phyloP scores from a whole-genome alignment of 2,329 filamentous ascomycete species.

The Colletotrichum falcatum region DNA sequence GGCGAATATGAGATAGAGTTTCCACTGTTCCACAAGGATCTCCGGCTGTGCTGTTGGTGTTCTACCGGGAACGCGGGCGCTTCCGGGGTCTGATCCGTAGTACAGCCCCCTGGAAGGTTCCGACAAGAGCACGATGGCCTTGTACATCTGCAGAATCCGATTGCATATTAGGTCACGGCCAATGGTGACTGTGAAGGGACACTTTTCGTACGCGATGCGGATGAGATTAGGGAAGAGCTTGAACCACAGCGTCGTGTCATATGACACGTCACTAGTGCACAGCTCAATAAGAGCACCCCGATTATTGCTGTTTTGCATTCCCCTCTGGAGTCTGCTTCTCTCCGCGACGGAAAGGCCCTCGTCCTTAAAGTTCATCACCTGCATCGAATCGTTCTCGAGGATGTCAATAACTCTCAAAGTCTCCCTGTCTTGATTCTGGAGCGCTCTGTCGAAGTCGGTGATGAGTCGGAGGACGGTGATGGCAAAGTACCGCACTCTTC shows the following conservation, averaged over 20 bases:
- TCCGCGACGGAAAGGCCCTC: constrained; percentile 93
- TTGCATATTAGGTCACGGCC: constrained; percentile 94
- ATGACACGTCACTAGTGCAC: constrained; percentile 94
- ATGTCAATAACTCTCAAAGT: constrained; percentile 87
- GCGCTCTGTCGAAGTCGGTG: constrained; percentile 90
- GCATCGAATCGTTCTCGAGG: constrained; percentile 87
- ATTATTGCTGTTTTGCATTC: constrained; percentile 84
- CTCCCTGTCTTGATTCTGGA: constrained; percentile 74
- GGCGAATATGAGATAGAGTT: constrained; percentile 95
- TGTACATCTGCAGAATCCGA: constrained; percentile 92
- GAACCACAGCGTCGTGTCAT: constrained; percentile 96
- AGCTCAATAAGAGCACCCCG: constrained; percentile 91
- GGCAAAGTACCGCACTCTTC: constrained; percentile 88
- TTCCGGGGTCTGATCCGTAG: constrained; percentile 71
- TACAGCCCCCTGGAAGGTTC: constrained; percentile 76
- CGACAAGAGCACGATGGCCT: constrained; percentile 81
- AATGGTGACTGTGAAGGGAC: constrained; percentile 90
- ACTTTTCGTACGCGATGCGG: constrained; percentile 88
- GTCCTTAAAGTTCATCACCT: constrained; percentile 92
- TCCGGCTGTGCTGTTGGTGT: constrained; percentile 82
- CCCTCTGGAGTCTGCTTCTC: constrained; percentile 89
- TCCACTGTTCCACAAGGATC: constrained; percentile 96
- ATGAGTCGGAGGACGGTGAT: constrained; percentile 93
- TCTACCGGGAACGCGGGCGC: constrained; percentile 62
- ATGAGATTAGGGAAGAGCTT: constrained; percentile 98